Conservation (phyloP, 768 basidiomycete species). For the Cubamyces lactineus region DNA sequence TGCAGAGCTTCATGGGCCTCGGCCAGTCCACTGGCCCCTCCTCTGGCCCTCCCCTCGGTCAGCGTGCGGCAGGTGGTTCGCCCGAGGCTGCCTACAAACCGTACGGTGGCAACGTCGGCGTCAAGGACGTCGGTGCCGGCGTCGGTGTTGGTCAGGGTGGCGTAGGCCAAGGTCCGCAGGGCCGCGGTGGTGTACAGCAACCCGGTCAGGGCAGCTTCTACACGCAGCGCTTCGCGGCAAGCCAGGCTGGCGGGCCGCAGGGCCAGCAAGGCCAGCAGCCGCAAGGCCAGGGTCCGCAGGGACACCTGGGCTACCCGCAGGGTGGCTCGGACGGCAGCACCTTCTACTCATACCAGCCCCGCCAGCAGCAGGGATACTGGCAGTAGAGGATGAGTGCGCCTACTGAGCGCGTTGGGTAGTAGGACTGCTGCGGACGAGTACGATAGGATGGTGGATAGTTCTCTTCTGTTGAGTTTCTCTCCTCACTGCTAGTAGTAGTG, state of each 20-base stretch:
- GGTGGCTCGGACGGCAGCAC: conserved; percentile 59
- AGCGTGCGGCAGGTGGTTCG: conserved; percentile 56
- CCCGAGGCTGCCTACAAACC: conserved; percentile 80
- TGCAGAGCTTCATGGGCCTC: conserved; percentile 74
- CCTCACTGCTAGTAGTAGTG: conserved; percentile 2
- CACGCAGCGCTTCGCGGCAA: conserved; percentile 45
- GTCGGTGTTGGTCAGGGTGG: conserved; percentile 45
- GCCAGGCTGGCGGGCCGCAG: conserved; percentile 47
- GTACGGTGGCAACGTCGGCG: conserved; percentile 53
- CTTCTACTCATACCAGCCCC: conserved; percentile 74
- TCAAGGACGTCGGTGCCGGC: conserved; percentile 62
- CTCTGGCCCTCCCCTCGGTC: conserved; percentile 50
- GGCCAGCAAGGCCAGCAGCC: conserved; percentile 48
- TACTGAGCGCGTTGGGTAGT: not conserved
- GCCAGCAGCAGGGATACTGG: conserved; percentile 70
- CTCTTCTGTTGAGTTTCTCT: not conserved
- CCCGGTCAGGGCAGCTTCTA: conserved; percentile 50
- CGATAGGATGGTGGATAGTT: conserved; percentile 12
- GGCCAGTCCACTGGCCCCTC: conserved; percentile 46
- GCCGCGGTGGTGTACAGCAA: conserved; percentile 49
- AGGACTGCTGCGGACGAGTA: not conserved
- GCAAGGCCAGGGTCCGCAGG: conserved; percentile 50
- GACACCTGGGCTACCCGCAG: conserved; percentile 64
- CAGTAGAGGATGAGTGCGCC: conserved; percentile 33
- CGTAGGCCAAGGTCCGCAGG: conserved; percentile 44